Conservation (phyloP, 805 yeast genomes). For the Pichia exigua region DNA sequence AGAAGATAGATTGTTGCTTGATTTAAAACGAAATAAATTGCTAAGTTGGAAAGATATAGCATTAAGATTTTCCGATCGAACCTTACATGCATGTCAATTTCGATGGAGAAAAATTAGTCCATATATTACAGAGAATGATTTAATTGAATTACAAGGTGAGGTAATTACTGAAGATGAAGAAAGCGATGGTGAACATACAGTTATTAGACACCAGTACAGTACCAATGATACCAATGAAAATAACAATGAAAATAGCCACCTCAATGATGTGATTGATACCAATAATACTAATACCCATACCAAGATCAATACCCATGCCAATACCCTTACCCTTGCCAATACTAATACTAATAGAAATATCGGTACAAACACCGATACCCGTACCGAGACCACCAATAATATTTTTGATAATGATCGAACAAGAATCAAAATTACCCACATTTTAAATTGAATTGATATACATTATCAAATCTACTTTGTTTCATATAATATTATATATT, state of each 20-base stretch:
- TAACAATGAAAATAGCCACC: not conserved
- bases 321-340: not conserved
- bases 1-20: conserved; percentile 9
- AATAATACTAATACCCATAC: not conserved
- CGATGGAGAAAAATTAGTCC: conserved; percentile 14
- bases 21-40: conserved; percentile 3
- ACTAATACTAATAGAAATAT: not conserved
- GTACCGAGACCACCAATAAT: not conserved
- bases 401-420: not conserved
- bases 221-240: too few relatives aligned
- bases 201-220: too few relatives aligned
- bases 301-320: too few relatives aligned
- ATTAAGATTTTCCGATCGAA: conserved; percentile 8
- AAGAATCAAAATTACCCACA: not conserved
- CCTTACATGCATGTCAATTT: conserved; percentile 15
- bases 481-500: not conserved
- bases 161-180: not conserved
- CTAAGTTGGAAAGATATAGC: conserved; percentile 14
- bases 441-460: not conserved
- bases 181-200: not conserved
- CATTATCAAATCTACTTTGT: not conserved
- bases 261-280: too few relatives aligned
- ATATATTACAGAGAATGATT: not conserved
- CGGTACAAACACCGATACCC: not conserved
- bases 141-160: not conserved